Evolutionary conservation across 225 moss, liverwort and hornwort genomes (phyloP).

Genomic region (Takakia lepidozioides): DNA sequence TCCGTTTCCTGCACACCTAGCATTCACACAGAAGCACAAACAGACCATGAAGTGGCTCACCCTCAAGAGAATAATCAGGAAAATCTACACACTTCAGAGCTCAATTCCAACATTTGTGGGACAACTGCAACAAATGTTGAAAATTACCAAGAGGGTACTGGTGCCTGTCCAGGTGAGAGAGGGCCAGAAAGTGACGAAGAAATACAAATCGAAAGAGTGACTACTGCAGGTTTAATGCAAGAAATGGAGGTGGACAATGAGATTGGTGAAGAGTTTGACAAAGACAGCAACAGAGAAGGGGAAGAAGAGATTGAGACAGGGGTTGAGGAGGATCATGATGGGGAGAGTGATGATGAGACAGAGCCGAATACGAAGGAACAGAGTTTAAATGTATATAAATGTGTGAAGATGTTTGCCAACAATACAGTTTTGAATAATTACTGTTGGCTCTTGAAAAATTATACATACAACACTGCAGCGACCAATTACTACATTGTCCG

Average conservation of each 20-base stretch:
- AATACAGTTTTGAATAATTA: slow-evolving; percentile 74
- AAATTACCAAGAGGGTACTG: no score
- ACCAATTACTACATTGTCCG: slow-evolving; percentile 82
- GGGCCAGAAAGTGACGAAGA: no score
- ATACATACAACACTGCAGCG: slow-evolving; percentile 49
- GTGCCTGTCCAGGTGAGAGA: no score
- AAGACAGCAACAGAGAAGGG: no score
- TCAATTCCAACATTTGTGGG: no score
- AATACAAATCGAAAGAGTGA: no score
- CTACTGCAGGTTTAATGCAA: no score
- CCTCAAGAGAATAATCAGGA: slow-evolving; percentile 3
- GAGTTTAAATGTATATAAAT: slow-evolving; percentile 45
- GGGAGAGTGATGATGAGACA: slow-evolving; percentile 20
- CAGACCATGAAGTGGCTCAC: no score
- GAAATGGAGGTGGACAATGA: no score
- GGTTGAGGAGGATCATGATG: slow-evolving; percentile 22
- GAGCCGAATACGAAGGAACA: slow-evolving; percentile 60
- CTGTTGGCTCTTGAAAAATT: slow-evolving; percentile 87
- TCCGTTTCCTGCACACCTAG: slow-evolving; percentile 2
- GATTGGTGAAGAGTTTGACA: no score
- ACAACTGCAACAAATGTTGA: no score
- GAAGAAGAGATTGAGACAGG: slow-evolving; percentile 11
- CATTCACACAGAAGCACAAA: no score
- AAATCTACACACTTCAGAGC: not conserved
- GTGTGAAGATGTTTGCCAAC: slow-evolving; percentile 60